These are phyloP conservation scores for Calonectria hawksworthii DNA, from an alignment of 2,329 filamentous ascomycete genomes.

Conservation along the genomic window DNA sequence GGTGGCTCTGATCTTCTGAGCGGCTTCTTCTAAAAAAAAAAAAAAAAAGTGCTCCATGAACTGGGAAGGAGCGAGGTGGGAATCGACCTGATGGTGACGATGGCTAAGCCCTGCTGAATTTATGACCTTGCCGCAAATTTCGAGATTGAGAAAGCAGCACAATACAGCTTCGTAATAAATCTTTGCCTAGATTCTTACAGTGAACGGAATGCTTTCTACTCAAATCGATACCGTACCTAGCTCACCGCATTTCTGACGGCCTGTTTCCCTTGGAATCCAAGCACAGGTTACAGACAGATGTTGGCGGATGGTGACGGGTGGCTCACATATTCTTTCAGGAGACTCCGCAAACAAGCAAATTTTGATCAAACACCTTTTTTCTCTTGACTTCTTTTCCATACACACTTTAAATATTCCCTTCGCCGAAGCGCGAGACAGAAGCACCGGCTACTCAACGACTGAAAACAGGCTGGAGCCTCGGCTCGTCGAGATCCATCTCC, in stretches of 20 bases:
- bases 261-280: too few species aligned
- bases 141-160: too few species aligned
- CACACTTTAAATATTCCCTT: neutral
- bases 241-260: too few species aligned
- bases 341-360: neutral
- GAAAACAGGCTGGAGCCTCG: neutral
- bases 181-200: too few species aligned
- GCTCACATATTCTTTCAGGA: neutral
- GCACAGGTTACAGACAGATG: too few species aligned
- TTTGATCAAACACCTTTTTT: neutral
- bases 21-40: neutral
- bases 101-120: neutral
- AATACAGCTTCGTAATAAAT: too few species aligned
- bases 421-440: neutral
- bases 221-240: too few species aligned
- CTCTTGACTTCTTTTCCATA: neutral
- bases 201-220: too few species aligned
- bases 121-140: too few species aligned
- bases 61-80: neutral
- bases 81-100: neutral
- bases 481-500: neutral
- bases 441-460: neutral
- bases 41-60: neutral
- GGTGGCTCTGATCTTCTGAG: neutral
- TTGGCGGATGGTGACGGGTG: neutral